phyloP scores from a whole-genome alignment of 352 stramenopile genomes.

The Globisporangium rhizosaccharum region DNA sequence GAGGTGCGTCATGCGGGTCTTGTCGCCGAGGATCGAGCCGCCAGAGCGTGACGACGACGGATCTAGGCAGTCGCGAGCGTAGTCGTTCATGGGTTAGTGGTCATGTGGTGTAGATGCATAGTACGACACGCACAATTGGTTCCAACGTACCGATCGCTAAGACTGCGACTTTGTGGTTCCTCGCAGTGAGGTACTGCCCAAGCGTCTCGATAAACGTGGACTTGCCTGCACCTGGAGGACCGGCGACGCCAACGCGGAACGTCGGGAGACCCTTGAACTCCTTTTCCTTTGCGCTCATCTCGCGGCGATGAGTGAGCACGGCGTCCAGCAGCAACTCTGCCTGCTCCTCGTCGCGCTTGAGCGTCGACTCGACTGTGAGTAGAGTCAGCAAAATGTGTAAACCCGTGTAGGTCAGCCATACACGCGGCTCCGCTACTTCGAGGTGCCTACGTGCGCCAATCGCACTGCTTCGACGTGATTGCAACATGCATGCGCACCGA shows the following conservation, averaged over 20 bases:
- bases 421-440: background rate
- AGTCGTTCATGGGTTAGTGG: background rate
- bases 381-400: background rate
- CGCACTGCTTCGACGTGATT: conserved; percentile 2
- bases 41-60: conserved; percentile 93
- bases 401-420: background rate
- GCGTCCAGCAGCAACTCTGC: conserved; percentile 86
- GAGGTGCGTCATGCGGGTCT: conserved; percentile 96
- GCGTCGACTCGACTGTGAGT: conserved; percentile 70
- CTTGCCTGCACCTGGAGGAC: conserved; percentile 94
- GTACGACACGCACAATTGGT: too few relatives aligned
- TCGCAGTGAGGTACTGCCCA: conserved; percentile 79
- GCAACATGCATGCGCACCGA: conserved; percentile 28
- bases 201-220: conserved; percentile 97
- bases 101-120: too few relatives aligned
- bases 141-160: conserved; percentile 78
- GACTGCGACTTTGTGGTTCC: conserved; percentile 89
- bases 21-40: conserved; percentile 97
- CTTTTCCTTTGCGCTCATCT: conserved; percentile 21
- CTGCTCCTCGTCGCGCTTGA: conserved; percentile 66
- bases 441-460: background rate
- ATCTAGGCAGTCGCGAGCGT: conserved; percentile 40
- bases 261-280: conserved; percentile 27
- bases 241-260: conserved; percentile 89
- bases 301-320: conserved; percentile 63